Percentiles rank a stretch among this genome's conserved stretches.
phyloP scores from a whole-genome alignment of 805 yeast species.

The Cyberlindnera lachancei region DNA sequence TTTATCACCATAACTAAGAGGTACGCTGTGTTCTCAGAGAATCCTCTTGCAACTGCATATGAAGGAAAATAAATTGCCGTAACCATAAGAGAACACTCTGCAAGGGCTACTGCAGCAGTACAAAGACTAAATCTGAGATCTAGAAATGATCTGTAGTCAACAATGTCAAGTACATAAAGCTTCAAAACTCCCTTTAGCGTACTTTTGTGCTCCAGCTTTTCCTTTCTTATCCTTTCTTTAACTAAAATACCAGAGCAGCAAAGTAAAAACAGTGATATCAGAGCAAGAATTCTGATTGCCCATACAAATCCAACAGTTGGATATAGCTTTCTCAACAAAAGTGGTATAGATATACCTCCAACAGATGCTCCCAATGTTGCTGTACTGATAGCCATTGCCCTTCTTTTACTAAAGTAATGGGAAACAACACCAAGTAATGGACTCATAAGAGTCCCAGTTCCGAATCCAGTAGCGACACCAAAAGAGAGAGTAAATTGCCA shows the following conservation, averaged over 20 bases:
- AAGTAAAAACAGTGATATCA: constrained; percentile 26
- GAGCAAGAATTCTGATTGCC: constrained; percentile 43
- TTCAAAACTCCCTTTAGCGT: constrained; percentile 4
- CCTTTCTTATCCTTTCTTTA: constrained; percentile 26
- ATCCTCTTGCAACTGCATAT: constrained; percentile 42
- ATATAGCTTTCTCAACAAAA: constrained; percentile 35
- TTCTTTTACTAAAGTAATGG: constrained; percentile 35
- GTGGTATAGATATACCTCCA: constrained; percentile 47
- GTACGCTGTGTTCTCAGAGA: constrained; percentile 35
- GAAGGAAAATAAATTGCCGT: constrained; percentile 44
- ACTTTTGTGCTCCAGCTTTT: constrained; percentile 1
- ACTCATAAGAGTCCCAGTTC: constrained; percentile 36
- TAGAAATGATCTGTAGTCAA: constrained; percentile 30
- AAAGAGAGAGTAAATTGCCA: constrained; percentile 47
- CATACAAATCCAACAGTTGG: constrained; percentile 41
- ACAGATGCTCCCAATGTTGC: constrained; percentile 43
- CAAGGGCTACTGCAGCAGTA: constrained; percentile 34
- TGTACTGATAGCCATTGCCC: constrained; percentile 38
- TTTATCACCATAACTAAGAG: constrained; percentile 38
- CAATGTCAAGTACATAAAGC: constrained; percentile 9
- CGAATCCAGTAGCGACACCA: constrained; percentile 38
- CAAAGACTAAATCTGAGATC: constrained; percentile 38
- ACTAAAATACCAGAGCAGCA: constrained; percentile 20
- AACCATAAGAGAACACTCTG: constrained; percentile 25
- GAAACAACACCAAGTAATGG: constrained; percentile 36